These are phyloP conservation scores for Kodamaea neixiangensis DNA, from an alignment of 805 yeast species.

Conservation along the genomic window DNA sequence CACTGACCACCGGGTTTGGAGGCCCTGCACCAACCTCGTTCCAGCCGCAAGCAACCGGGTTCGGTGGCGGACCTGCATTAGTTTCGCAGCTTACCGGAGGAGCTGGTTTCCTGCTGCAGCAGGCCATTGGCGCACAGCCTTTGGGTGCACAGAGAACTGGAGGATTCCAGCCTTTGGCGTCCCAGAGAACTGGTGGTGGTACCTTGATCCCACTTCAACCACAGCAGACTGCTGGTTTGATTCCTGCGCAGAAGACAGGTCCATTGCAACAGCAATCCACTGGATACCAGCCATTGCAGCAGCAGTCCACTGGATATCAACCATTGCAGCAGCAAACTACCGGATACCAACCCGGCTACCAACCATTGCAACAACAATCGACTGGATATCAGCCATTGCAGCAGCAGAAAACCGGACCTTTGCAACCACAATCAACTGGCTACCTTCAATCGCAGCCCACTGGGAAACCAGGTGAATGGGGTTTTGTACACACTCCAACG, in stretches of 20 bases:
- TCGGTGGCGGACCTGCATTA: constrained; percentile 9
- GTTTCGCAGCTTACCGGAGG: constrained; percentile 15
- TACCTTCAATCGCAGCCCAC: constrained; percentile 53
- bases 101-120: constrained; percentile 40
- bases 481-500: constrained; percentile 67
- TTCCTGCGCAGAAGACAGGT: constrained; percentile 49
- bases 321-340: constrained; percentile 45
- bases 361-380: constrained; percentile 26
- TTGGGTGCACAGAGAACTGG: constrained; percentile 13
- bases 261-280: constrained; percentile 27
- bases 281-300: constrained; percentile 18
- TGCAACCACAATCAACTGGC: constrained; percentile 46
- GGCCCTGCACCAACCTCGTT: constrained; percentile 28
- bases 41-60: constrained; percentile 44
- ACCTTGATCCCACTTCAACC: constrained; percentile 52
- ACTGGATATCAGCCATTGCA: constrained; percentile 25
- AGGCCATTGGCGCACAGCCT: no score
- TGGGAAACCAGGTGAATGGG: constrained; percentile 81
- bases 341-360: constrained; percentile 21
- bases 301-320: constrained; percentile 28
- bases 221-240: constrained; percentile 69
- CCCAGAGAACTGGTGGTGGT: constrained; percentile 51
- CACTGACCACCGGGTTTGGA: constrained; percentile 33
- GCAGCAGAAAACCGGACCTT: constrained; percentile 15
- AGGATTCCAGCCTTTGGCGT: constrained; percentile 23